Evolutionary conservation across 495 filamentous ascomycete genomes (phyloP).

Genomic region (Endocarpon pusillum): DNA sequence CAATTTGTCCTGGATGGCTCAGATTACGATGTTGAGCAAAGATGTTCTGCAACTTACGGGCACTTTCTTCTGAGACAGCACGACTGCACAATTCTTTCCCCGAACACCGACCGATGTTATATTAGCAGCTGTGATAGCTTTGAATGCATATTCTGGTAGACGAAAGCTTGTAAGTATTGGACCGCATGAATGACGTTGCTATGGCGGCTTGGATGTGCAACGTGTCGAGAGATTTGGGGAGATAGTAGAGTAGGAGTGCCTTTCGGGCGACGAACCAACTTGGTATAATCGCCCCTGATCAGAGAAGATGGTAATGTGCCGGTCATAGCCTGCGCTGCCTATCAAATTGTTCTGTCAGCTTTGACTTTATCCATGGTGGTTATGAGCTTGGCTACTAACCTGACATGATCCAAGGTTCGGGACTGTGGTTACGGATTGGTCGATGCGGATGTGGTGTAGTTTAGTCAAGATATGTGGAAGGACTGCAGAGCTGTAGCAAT

Average conservation of each 20-base stretch:
- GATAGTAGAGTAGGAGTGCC: conserved; percentile 6
- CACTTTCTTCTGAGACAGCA: conserved; percentile 98
- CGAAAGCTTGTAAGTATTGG: conserved; percentile 2
- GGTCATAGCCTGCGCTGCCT: conserved; percentile 93
- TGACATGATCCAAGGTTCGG: too few relatives aligned
- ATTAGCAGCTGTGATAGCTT: conserved; percentile 96
- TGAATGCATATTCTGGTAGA: conserved; percentile 95
- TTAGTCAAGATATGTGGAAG: too few relatives aligned
- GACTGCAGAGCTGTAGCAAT: too few relatives aligned
- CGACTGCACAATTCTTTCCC: conserved; percentile 92
- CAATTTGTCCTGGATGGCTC: conserved; percentile 64
- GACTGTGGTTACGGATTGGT: too few relatives aligned
- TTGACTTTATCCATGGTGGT: too few relatives aligned
- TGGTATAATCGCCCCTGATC: conserved; percentile 96
- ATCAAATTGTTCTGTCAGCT: too few relatives aligned
- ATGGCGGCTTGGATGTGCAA: too few relatives aligned
- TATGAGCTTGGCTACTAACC: too few relatives aligned
- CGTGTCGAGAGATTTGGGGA: conserved; percentile 2
- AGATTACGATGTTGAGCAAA: not conserved
- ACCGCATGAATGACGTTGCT: too few relatives aligned
- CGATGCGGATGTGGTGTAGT: too few relatives aligned
- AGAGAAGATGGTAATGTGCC: conserved; percentile 99
- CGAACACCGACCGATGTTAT: conserved; percentile 93
- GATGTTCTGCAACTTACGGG: conserved; percentile 46
- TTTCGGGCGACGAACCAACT: conserved; percentile 67